Percentiles rank a stretch among this genome's conserved stretches.
Conservation (phyloP, 1,139 yeast genomes). For the Debaryomyces psychrophilus region DNA sequence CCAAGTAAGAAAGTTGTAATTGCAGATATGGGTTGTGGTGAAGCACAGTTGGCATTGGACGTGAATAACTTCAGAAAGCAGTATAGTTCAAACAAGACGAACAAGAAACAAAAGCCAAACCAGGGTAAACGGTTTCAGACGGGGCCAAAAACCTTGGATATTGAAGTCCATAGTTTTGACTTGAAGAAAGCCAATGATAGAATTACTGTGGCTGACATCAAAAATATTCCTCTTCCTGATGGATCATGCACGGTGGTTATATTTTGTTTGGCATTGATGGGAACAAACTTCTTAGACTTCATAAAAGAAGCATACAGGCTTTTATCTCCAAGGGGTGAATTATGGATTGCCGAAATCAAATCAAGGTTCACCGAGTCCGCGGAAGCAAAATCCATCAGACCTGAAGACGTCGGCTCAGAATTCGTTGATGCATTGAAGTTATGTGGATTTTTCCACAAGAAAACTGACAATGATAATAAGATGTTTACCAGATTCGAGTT, state of each 20-base stretch:
- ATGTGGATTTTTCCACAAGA: conserved; percentile 84
- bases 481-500: conserved; percentile 96
- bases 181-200: conserved; percentile 82
- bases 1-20: conserved; percentile 60
- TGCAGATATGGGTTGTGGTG: conserved; percentile 99
- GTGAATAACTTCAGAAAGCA: conserved; percentile 53
- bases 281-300: conserved; percentile 92
- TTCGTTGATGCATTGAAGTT: conserved; percentile 77
- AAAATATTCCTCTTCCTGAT: conserved; percentile 81
- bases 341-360: conserved; percentile 98
- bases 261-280: conserved; percentile 94
- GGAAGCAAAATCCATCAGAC: conserved; percentile 25
- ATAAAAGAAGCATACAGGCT: conserved; percentile 87
- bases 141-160: conserved; percentile 39
- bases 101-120: conserved; percentile 36
- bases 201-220: conserved; percentile 94
- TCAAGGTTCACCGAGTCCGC: conserved; percentile 73
- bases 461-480: conserved; percentile 83
- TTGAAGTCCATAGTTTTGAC: conserved; percentile 86
- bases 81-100: conserved; percentile 33
- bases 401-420: conserved; percentile 60
- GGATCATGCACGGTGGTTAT: conserved; percentile 81
- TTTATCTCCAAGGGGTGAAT: conserved; percentile 85
- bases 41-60: conserved; percentile 80
- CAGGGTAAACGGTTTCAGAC: conserved; percentile 30